Percentiles rank a stretch among this genome's conserved stretches.
Conservation (phyloP, 805 yeast species). For the Saturnispora quitensis region DNA sequence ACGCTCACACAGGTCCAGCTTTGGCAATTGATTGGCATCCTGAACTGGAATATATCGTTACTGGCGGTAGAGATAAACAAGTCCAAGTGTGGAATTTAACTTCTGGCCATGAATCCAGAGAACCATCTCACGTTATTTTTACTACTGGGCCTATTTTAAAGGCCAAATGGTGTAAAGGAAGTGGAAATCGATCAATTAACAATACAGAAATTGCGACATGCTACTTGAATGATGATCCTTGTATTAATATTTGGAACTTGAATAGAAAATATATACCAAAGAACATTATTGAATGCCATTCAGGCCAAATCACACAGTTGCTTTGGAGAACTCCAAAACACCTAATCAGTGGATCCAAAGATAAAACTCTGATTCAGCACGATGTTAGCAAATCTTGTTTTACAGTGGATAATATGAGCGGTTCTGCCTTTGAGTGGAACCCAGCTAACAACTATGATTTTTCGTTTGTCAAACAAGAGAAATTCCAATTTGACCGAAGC, state of each 20-base stretch:
- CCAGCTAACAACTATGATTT: conserved; percentile 36
- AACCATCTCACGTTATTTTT: conserved; percentile 63
- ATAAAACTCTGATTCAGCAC: conserved; percentile 38
- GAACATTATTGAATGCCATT: conserved; percentile 40
- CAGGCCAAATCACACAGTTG: conserved; percentile 47
- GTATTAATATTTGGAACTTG: conserved; percentile 60
- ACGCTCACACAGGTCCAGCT: conserved; percentile 90
- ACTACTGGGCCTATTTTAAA: conserved; percentile 75
- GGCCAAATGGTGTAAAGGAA: conserved; percentile 57
- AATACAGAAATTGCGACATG: conserved; percentile 67
- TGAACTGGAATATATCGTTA: conserved; percentile 64
- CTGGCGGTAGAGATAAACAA: conserved; percentile 89
- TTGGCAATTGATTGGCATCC: conserved; percentile 86
- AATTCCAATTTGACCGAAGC: conserved; percentile 30
- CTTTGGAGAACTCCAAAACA: conserved; percentile 39
- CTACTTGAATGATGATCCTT: conserved; percentile 63
- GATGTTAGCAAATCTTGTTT: conserved; percentile 37
- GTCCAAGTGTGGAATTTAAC: conserved; percentile 67
- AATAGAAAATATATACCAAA: conserved; percentile 66
- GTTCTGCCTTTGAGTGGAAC: conserved; percentile 52
- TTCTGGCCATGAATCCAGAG: conserved; percentile 28
- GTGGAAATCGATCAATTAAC: conserved; percentile 31
- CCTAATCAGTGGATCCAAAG: conserved; percentile 44
- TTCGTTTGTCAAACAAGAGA: conserved; percentile 43
- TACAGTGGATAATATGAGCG: conserved; percentile 41